phyloP scores from a whole-genome alignment of 306 rosid species.

The Inga oerstediana region DNA sequence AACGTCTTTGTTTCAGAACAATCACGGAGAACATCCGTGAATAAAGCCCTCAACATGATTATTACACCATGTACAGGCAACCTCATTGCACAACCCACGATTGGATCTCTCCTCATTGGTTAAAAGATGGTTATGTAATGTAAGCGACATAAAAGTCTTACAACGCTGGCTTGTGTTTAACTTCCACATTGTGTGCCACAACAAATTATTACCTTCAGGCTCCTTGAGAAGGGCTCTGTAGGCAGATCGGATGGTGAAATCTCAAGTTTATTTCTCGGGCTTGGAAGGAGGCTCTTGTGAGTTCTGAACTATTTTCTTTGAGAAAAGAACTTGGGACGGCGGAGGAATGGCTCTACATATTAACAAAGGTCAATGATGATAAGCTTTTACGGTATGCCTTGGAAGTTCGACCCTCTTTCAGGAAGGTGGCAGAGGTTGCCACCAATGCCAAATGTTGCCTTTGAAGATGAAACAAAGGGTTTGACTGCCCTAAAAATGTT shows the following conservation, averaged over 20 bases:
- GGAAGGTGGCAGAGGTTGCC: constrained; percentile 48
- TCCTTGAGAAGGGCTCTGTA: too few species aligned
- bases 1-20: too few species aligned
- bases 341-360: constrained; percentile 50
- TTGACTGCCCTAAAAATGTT: constrained; percentile 36
- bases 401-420: constrained; percentile 28
- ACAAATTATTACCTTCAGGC: too few species aligned
- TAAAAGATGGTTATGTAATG: too few species aligned
- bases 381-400: constrained; percentile 43
- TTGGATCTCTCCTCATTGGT: too few species aligned
- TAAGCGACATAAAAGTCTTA: too few species aligned
- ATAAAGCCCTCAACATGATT: too few species aligned
- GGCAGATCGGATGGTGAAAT: neutral
- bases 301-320: constrained; percentile 36
- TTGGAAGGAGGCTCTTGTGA: constrained; percentile 39
- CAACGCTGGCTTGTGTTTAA: too few species aligned
- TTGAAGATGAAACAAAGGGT: constrained; percentile 43
- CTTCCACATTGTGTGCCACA: too few species aligned
- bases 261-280: constrained; percentile 42
- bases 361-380: constrained; percentile 37
- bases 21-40: too few species aligned
- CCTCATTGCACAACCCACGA: too few species aligned
- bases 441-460: constrained; percentile 37
- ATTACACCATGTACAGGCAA: too few species aligned
- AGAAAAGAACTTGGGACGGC: constrained; percentile 43